These are phyloP conservation scores for Suhomyces xylopsoci DNA, from an alignment of 805 yeast genomes.

Conservation along the genomic window DNA sequence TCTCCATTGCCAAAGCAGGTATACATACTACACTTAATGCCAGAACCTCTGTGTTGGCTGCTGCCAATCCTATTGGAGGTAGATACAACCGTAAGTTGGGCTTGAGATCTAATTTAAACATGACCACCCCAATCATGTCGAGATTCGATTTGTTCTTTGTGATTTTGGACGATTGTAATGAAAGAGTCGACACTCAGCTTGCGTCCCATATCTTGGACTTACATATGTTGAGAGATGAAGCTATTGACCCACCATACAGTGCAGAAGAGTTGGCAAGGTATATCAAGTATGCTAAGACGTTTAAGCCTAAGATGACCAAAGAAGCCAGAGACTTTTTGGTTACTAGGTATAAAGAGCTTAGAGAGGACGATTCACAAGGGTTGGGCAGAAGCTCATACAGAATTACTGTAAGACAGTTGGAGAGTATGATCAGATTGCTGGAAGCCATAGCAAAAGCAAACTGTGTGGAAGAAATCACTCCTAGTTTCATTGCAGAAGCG, in stretches of 20 bases:
- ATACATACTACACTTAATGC: constrained; percentile 97
- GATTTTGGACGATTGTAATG: constrained; percentile 91
- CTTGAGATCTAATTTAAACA: constrained; percentile 78
- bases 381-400: constrained; percentile 81
- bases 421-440: constrained; percentile 85
- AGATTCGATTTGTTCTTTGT: constrained; percentile 95
- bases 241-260: constrained; percentile 83
- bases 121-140: constrained; percentile 99
- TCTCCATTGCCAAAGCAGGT: constrained; percentile 97
- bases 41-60: constrained; percentile 92
- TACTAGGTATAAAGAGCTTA: constrained; percentile 74
- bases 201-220: constrained; percentile 91
- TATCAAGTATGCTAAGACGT: constrained; percentile 87
- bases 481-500: constrained; percentile 88
- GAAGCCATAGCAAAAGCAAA: constrained; percentile 98
- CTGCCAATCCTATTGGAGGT: constrained; percentile 99
- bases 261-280: constrained; percentile 87
- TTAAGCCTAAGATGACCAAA: constrained; percentile 82
- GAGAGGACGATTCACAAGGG: constrained; percentile 90
- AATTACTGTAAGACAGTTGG: constrained; percentile 95
- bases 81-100: constrained; percentile 86
- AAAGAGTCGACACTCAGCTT: constrained; percentile 79
- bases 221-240: constrained; percentile 87
- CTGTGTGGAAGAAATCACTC: constrained; percentile 83
- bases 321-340: constrained; percentile 79